Evolutionary conservation across 2,329 filamentous ascomycete genomes (phyloP).

Genomic region (Emydomyces testavorans): DNA sequence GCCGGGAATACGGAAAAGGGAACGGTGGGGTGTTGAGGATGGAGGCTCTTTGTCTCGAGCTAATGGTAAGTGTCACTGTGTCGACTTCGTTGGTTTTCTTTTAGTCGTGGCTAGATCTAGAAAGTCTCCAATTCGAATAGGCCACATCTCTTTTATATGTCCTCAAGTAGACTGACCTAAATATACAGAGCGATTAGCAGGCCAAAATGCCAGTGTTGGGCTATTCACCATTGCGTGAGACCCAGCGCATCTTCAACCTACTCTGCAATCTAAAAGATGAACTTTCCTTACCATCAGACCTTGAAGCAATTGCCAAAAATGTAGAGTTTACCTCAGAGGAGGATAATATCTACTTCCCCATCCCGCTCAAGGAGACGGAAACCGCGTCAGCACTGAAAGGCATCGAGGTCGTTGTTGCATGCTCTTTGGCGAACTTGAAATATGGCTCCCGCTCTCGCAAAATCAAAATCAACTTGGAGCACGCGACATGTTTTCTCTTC

Average conservation of each 20-base stretch:
- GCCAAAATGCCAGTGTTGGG: background rate
- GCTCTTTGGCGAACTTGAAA: constrained; percentile 47
- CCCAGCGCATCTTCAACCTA: constrained; percentile 28
- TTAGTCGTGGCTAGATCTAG: background rate
- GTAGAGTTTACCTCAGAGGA: constrained; percentile 30
- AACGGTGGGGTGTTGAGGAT: background rate
- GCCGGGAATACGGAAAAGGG: background rate
- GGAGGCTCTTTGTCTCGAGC: background rate
- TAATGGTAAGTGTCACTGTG: background rate
- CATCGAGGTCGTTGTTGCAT: constrained; percentile 49
- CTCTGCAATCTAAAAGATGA: constrained; percentile 29
- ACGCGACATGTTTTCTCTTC: constrained; percentile 32
- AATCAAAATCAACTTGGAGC: constrained; percentile 30
- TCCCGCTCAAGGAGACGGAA: constrained; percentile 44
- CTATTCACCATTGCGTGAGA: constrained; percentile 19
- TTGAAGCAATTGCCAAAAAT: constrained; percentile 24
- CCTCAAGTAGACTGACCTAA: background rate
- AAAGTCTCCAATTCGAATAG: background rate
- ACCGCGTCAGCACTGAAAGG: constrained; percentile 47
- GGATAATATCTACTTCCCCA: constrained; percentile 32
- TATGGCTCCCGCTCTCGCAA: constrained; percentile 33
- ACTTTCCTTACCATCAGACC: constrained; percentile 25
- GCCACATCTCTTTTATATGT: background rate
- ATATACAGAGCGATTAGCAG: background rate
- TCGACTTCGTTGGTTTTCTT: background rate